Conservation (phyloP, 2,329 filamentous ascomycete genomes). For the Aspergillus fumigatiaffinis region DNA sequence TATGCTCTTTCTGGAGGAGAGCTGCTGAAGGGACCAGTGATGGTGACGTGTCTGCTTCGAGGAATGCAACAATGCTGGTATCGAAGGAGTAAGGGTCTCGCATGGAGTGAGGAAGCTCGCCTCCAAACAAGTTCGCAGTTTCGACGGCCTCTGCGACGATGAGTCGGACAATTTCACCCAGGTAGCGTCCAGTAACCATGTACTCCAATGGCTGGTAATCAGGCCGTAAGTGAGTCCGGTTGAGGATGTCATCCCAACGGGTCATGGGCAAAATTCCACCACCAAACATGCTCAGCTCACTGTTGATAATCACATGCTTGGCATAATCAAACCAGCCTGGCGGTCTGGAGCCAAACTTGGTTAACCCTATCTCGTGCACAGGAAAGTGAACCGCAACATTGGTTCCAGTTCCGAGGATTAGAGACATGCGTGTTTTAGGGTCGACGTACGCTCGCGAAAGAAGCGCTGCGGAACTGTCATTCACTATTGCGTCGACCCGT, state of each 20-base stretch:
- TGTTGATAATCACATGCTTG: slow-evolving; percentile 62
- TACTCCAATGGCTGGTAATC: slow-evolving; percentile 65
- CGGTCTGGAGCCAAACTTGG: slow-evolving; percentile 55
- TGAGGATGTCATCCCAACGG: slow-evolving; percentile 59
- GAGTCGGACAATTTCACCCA: slow-evolving; percentile 60
- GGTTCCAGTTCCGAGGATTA: slow-evolving; percentile 62
- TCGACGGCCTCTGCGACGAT: slow-evolving; percentile 58
- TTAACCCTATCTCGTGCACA: slow-evolving; percentile 48
- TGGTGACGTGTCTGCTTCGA: slow-evolving; percentile 48
- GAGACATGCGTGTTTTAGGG: slow-evolving; percentile 57
- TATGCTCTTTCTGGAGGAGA: slow-evolving; percentile 51
- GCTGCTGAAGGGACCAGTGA: slow-evolving; percentile 38
- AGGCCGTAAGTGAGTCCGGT: slow-evolving; percentile 53
- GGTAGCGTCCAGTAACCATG: slow-evolving; percentile 60
- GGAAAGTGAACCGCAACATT: slow-evolving; percentile 63
- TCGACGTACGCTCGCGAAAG: slow-evolving; percentile 61
- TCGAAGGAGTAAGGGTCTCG: slow-evolving; percentile 57
- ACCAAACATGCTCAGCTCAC: slow-evolving; percentile 64
- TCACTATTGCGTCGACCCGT: slow-evolving; percentile 59
- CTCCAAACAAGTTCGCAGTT: slow-evolving; percentile 53
- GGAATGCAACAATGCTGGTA: slow-evolving; percentile 54
- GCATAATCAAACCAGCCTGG: slow-evolving; percentile 54
- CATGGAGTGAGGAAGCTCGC: slow-evolving; percentile 53
- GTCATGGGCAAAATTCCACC: slow-evolving; percentile 54
- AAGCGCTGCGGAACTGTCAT: slow-evolving; percentile 60